A percentile compares a stretch with the other conserved stretches of the same genome.
phyloP scores from a whole-genome alignment of 164 flowering plant species.

The Stephania yunnanensis region DNA sequence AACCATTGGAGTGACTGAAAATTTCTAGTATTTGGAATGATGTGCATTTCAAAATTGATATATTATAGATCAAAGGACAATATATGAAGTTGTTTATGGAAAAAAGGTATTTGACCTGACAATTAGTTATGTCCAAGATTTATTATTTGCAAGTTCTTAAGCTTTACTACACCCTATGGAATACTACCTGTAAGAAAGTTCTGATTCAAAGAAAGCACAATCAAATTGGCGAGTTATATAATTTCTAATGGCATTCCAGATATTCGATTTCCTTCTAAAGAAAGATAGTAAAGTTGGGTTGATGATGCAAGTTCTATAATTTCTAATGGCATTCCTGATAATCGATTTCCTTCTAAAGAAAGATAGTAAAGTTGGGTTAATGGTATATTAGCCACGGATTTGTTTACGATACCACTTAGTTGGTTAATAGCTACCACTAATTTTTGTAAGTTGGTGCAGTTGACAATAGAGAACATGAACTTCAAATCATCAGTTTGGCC shows the following conservation, averaged over 20 bases:
- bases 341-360: neutral
- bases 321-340: conserved; percentile 5
- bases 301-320: conserved; percentile 9
- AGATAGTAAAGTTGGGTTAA: neutral
- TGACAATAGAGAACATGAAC: conserved; percentile 2
- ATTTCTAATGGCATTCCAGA: conserved; percentile 7
- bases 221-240: conserved; percentile 7
- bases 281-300: neutral
- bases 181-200: conserved; percentile 7
- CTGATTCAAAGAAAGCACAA: neutral
- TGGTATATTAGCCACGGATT: conserved; percentile 9
- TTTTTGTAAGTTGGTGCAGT: neutral
- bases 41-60: conserved; percentile 1
- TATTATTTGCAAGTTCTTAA: neutral
- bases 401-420: conserved; percentile 1
- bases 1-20: neutral
- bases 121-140: neutral
- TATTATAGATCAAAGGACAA: neutral
- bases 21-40: neutral
- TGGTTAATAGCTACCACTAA: neutral
- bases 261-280: neutral
- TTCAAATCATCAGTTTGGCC: conserved; percentile 3
- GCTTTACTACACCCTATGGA: conserved; percentile 2
- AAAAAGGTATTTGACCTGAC: neutral
- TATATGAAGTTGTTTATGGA: conserved; percentile 3